A percentile compares a stretch with the other conserved stretches of the same genome.
Evolutionary conservation across 345 rosid genomes (phyloP).

Genomic region (Lepidium aucheri): DNA sequence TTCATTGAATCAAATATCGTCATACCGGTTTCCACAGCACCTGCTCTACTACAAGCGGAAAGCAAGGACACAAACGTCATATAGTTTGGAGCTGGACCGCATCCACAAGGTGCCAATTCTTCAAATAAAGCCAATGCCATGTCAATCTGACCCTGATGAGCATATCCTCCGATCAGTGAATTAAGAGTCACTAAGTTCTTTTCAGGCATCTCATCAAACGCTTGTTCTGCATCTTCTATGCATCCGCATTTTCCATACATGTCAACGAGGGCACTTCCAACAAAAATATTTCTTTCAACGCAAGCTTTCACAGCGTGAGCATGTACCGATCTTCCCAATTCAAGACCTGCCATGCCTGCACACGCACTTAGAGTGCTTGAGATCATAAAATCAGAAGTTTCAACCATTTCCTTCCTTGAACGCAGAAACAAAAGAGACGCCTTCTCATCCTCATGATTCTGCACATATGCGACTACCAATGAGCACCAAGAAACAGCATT

Average conservation of each 20-base stretch:
- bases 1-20: conserved; percentile 59
- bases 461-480: conserved; percentile 53
- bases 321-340: conserved; percentile 61
- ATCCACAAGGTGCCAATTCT: conserved; percentile 35
- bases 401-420: conserved; percentile 46
- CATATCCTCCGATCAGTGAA: conserved; percentile 66
- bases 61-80: conserved; percentile 68
- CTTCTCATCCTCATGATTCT: conserved; percentile 67
- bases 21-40: conserved; percentile 55
- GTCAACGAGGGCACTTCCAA: conserved; percentile 73
- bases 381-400: conserved; percentile 60
- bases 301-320: conserved; percentile 69
- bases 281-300: conserved; percentile 48
- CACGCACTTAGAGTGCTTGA: conserved; percentile 64
- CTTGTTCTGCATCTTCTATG: conserved; percentile 44
- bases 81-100: conserved; percentile 45
- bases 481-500: conserved; percentile 89
- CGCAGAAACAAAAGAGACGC: conserved; percentile 41
- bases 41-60: conserved; percentile 86
- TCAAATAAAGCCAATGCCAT: conserved; percentile 51
- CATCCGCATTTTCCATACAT: conserved; percentile 97
- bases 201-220: conserved; percentile 51
- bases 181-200: conserved; percentile 71
- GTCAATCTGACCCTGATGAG: conserved; percentile 64
- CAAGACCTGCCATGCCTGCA: conserved; percentile 62